Conservation (phyloP, 768 basidiomycete species). For the Amanita muscaria region DNA sequence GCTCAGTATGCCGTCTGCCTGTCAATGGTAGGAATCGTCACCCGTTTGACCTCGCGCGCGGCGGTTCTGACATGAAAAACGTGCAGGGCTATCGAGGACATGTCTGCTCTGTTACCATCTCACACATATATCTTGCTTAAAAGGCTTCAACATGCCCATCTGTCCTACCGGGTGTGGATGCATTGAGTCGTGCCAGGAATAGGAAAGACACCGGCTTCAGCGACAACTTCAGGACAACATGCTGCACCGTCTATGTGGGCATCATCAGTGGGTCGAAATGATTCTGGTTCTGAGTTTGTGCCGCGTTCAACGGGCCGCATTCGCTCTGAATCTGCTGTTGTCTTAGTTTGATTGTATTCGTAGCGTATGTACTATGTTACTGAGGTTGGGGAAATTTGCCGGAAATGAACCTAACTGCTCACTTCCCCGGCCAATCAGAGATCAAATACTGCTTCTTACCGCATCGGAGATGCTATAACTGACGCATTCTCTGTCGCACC, state of each 20-base stretch:
- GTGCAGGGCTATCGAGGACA: constrained; percentile 49
- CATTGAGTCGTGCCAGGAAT: constrained; percentile 11
- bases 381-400: no score
- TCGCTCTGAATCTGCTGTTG: neutral
- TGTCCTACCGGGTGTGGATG: constrained; percentile 70
- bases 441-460: no score
- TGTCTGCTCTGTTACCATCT: constrained; percentile 58
- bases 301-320: neutral
- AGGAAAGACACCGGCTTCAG: neutral
- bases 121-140: constrained; percentile 61
- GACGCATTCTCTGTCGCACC: no score
- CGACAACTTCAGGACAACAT: neutral
- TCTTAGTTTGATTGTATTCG: neutral
- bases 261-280: neutral
- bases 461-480: no score
- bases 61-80: neutral
- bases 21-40: constrained; percentile 50
- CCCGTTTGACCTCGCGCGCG: neutral
- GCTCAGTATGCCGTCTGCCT: constrained; percentile 69
- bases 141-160: constrained; percentile 34
- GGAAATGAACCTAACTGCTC: no score
- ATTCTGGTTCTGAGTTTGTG: neutral
- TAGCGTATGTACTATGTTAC: no score
- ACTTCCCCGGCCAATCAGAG: no score
- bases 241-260: constrained; percentile 1